Evolutionary conservation across 805 yeast species (phyloP).

Genomic region (Starmerella powellii): DNA sequence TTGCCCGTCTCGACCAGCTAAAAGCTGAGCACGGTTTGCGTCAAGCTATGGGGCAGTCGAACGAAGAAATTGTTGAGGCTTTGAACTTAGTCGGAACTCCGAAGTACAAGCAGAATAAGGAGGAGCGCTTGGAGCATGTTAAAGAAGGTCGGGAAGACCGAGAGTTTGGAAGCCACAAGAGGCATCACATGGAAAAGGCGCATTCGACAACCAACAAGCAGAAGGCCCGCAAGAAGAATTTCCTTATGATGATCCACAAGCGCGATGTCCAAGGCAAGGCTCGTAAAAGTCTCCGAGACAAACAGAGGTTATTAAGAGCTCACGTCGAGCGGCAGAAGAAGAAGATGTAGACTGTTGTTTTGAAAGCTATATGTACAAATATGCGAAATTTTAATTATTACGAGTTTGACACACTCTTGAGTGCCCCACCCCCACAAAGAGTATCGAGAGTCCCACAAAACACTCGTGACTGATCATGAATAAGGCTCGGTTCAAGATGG

Average conservation of each 20-base stretch:
- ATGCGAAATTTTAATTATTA: background rate
- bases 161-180: slow-evolving; percentile 77
- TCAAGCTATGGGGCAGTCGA: slow-evolving; percentile 44
- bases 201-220: slow-evolving; percentile 93
- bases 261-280: slow-evolving; percentile 88
- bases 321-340: slow-evolving; percentile 85
- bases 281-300: slow-evolving; percentile 77
- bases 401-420: too few relatives aligned
- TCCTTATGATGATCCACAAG: slow-evolving; percentile 97
- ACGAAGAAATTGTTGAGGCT: slow-evolving; percentile 83
- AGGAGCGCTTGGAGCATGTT: slow-evolving; percentile 78
- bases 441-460: too few relatives aligned
- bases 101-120: slow-evolving; percentile 73
- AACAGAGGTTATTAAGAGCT: slow-evolving; percentile 73
- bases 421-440: too few relatives aligned
- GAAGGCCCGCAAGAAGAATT: slow-evolving; percentile 96
- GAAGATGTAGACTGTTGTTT: slow-evolving; percentile 39
- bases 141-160: slow-evolving; percentile 89
- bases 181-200: slow-evolving; percentile 47
- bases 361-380: background rate
- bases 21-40: slow-evolving; percentile 75
- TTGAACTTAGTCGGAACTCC: slow-evolving; percentile 59
- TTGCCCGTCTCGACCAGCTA: slow-evolving; percentile 85
- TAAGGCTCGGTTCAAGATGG: too few relatives aligned
- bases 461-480: too few relatives aligned